Base-by-base conservation (phyloP, 495 filamentous ascomycete species). In the Clohesyomyces aquaticus region DNA sequence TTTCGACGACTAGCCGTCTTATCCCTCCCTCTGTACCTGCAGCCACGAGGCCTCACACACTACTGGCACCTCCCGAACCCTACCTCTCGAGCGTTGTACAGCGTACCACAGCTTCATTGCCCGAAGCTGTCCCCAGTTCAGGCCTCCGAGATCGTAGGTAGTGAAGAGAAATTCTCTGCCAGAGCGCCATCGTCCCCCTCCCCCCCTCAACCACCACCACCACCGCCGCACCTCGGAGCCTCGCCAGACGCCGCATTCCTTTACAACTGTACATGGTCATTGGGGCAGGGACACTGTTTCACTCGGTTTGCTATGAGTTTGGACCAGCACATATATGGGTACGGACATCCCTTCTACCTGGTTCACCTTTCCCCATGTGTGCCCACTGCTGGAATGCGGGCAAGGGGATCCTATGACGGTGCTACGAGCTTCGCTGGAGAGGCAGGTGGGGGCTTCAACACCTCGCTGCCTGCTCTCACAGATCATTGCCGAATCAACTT, bases 301-400 rank as follows among this genome's bases (percentile, higher is more conserved):
- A 66, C 42, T 22, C 8, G 48, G 32, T 59, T 51, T 71, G 71
- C 61, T 67, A 73, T 73, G 71, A 73, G 69, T 71, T 38, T 69
- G 68, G 71, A 73, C 55, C 71, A 73, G 57, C 66, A 71, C 19
- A 68, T 68, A 65, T 71, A 69, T 69, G 71, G 71, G 71, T 73
- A 73, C 61, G 71, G 43, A 22, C 23, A 32, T 55, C 45, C 38
- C 50, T 63, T 46, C 32, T 64, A 49, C 35, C 49, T 51, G 51
- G 55, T 56, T 43, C 25, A 28, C n/a, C 22, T 54, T 22, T 32
- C 41, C n/a, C 23, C 41, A 38, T 49, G 29, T 42, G 52, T 26
- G 22, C 43, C 43, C 46, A 10, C n/a, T 14, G 16, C 25, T 6
- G 28, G 19, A 1, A 3, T 45, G 18, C 18, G 45, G 21, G 18